Base-by-base conservation (phyloP, 768 basidiomycete species). In the Leccinum imitatum region DNA sequence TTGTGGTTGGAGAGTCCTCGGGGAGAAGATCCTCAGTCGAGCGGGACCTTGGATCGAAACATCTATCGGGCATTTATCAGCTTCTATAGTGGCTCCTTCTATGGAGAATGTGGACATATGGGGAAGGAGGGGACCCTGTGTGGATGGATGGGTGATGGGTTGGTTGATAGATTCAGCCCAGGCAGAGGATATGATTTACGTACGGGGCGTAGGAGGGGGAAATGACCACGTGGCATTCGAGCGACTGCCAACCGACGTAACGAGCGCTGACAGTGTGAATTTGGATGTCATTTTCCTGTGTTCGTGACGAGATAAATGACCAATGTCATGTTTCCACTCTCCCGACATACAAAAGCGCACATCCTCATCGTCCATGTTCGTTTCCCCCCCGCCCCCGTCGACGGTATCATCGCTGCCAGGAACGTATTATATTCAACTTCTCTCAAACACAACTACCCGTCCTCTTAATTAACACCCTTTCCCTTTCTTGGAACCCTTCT, bases 181-280 rank as follows among this genome's bases (percentile, higher is more conserved):
- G 27, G 51, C 48, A 46, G 55, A 25, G 27, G 55, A 33, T 48
- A 46, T 47, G 27, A 8, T 57, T 47, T 61, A 61, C 63, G 62
- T 63, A 54, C 23, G 21, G 55, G 15, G 15, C 53, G 33, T 8
- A 17, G 58, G 35, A 50, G 35, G 47, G 17, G 17, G 55, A 39
- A 37, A 25, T 27, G 6, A 46, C 61, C 72, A 72, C 71, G 71
- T 72, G 72, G 72, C 58, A 58, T 39, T n/a, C 50, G 17, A 27
- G 54, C 10, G 55, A 39, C 14, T 56, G 59, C 54, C 59, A 53
- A 56, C 62, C 62, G 62, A 62, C 41, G 57, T 64, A 67, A 65
- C 62, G 63, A 58, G 63, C 39, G 48, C 67, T 69, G 68, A 71
- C 70, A 53, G 70, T 70, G 69, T 65, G 71, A 71, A 73, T 63